These are phyloP conservation scores for Emergomyces orientalis DNA, from an alignment of 2,329 filamentous ascomycete species.

Conservation along the genomic window DNA sequence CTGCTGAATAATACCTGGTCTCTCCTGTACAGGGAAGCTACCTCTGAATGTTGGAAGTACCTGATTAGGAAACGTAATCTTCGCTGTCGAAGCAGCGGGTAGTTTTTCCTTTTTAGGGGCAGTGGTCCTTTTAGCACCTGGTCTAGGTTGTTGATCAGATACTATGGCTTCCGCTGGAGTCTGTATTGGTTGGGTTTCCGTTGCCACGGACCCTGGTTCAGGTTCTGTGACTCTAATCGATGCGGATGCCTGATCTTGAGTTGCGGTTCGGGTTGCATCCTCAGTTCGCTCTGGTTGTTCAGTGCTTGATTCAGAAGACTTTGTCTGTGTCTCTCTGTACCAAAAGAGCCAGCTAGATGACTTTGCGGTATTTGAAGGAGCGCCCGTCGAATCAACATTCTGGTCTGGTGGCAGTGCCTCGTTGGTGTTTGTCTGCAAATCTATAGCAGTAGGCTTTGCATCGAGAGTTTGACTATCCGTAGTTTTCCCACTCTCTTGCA, in stretches of 20 bases:
- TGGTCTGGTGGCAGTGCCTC: neutral
- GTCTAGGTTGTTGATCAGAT: conserved; percentile 13
- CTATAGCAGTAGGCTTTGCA: conserved; percentile 16
- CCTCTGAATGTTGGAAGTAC: conserved; percentile 41
- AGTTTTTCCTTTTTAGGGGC: conserved; percentile 1
- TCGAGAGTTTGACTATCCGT: neutral
- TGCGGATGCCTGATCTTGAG: conserved; percentile 2
- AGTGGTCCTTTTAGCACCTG: conserved; percentile 26
- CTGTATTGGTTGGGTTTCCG: conserved; percentile 24
- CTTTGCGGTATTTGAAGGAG: conserved; percentile 18
- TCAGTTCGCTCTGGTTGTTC: neutral
- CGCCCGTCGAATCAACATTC: neutral
- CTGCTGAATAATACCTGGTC: conserved; percentile 57
- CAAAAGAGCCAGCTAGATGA: conserved; percentile 36
- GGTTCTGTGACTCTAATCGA: conserved; percentile 20
- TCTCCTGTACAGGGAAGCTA: conserved; percentile 37
- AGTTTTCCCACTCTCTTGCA: conserved; percentile 13
- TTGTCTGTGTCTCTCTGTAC: conserved; percentile 26
- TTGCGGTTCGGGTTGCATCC: neutral
- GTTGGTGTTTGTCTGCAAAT: conserved; percentile 16
- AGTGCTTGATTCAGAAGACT: conserved; percentile 17
- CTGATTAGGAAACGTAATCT: conserved; percentile 35
- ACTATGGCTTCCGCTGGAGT: conserved; percentile 16
- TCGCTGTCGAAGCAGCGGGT: conserved; percentile 3
- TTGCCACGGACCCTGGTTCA: conserved; percentile 14